Evolutionary conservation across 805 yeast genomes (phyloP), one percentile per base, ranked within the genome.

Genomic region (Wickerhamiella alocasiicola): DNA sequence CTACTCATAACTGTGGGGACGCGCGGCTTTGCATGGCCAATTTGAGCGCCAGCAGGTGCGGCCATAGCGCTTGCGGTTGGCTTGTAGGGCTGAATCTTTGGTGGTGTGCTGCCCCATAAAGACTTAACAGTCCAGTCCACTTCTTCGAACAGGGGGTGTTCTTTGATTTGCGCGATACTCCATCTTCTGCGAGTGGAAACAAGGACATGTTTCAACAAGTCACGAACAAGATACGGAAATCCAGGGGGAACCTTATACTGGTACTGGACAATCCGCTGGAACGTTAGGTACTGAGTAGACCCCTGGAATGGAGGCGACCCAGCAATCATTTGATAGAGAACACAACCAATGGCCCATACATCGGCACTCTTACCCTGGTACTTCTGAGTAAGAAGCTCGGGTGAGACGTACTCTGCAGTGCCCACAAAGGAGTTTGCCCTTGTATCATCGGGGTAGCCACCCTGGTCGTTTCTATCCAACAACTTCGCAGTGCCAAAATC

Each of bases 401-500:
- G 98, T 0, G 94, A 78, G 2, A 91, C 95, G 55, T 87, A 87
- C 55, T 87, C 96, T 0, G 97, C 97, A 1, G 98, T 88, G 0
- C 98, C 98, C 3, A 88, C 97, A 64, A 88, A 91, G 0, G 96
- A 85, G 5, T 55, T 55, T 15, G 65, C 60, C 12, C 66, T 61
- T 26, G 57, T 63, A 21, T 61, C 67, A n/a, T 54, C 57, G 2
- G 60, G 63, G 41, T 55, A 56, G 11, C 46, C 47, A 7, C 50
- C 49, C 4, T 47, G 66, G 23, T 44, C 42, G 18, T 50, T 49
- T 20, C 43, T 38, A 23, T 71, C 72, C 12, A 82, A 62, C 4
- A 83, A 64, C 56, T 82, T 84, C 1, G 97, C 98, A n/a, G 97
- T 94, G 9, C 98, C 98, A 60, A 91, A 91, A 61, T 91, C 98